Percentiles rank a stretch among this genome's conserved stretches.
These are phyloP conservation scores for Claviceps monticola DNA, from an alignment of 2,329 filamentous ascomycete species.

Conservation along the genomic window DNA sequence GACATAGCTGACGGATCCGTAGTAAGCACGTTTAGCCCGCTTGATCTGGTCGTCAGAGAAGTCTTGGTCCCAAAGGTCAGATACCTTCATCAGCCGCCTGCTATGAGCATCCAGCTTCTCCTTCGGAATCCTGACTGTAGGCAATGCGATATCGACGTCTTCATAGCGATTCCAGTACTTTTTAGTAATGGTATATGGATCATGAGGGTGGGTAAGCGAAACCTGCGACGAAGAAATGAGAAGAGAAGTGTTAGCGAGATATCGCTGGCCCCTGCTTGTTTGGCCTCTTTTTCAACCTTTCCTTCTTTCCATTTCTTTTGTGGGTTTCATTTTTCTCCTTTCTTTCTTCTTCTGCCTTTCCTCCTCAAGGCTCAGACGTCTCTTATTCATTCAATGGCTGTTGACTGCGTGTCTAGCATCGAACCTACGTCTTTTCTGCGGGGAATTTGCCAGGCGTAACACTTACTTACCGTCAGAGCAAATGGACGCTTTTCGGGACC, in stretches of 20 bases:
- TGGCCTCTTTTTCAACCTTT: neutral
- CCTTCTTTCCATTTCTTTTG: neutral
- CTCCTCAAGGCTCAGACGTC: neutral
- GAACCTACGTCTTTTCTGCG: neutral
- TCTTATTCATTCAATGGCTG: neutral
- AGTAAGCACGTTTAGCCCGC: constrained; percentile 76
- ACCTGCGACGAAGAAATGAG: constrained; percentile 31
- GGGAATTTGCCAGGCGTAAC: neutral
- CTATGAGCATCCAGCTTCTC: constrained; percentile 79
- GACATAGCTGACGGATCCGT: constrained; percentile 84
- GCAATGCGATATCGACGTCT: constrained; percentile 72
- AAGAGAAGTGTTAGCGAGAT: neutral
- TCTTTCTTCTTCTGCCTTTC: neutral
- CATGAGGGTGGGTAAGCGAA: constrained; percentile 86
- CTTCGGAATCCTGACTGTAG: constrained; percentile 62
- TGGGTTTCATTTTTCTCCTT: neutral
- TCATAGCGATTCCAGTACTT: constrained; percentile 93
- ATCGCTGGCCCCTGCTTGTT: neutral
- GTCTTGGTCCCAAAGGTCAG: constrained; percentile 72
- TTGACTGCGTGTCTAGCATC: neutral
- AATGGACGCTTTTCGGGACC: constrained; percentile 64
- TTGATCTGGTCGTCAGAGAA: constrained; percentile 79
- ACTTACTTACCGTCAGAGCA: constrained; percentile 50
- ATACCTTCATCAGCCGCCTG: constrained; percentile 72
- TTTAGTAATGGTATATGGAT: constrained; percentile 86